phyloP scores from a whole-genome alignment of 2,329 filamentous ascomycete species.

The Alternaria sp. region DNA sequence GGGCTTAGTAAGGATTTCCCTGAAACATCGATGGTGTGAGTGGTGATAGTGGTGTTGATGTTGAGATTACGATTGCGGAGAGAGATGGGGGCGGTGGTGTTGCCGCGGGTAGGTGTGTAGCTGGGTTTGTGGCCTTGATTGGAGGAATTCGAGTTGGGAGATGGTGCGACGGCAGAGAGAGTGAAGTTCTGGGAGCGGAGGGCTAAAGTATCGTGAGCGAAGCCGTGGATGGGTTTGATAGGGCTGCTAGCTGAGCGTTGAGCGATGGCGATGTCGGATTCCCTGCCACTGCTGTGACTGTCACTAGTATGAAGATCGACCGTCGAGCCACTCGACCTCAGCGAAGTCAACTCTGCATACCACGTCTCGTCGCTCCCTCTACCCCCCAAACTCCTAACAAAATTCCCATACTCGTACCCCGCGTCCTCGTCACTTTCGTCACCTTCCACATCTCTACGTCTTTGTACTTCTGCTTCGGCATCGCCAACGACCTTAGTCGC shows the following conservation, averaged over 20 bases:
- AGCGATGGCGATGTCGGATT: rapidly evolving
- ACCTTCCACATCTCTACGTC: neutral
- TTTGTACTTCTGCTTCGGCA: neutral
- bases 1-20: neutral
- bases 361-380: neutral
- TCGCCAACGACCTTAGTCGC: conserved; percentile 25
- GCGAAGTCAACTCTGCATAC: neutral
- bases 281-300: neutral
- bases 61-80: neutral
- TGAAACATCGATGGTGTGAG: no score
- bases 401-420: conserved; percentile 18
- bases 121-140: no score
- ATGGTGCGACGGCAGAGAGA: neutral
- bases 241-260: conserved; percentile 8
- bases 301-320: no score
- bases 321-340: neutral
- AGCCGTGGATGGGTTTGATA: neutral
- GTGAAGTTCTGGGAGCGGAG: neutral
- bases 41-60: neutral
- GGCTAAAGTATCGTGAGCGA: neutral
- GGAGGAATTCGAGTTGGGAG: neutral
- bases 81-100: neutral
- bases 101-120: neutral
- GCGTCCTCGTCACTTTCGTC: conserved; percentile 16
- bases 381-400: conserved; percentile 3